Evolutionary conservation across 805 yeast genomes (phyloP).

Genomic region (Yamadazyma sp.): DNA sequence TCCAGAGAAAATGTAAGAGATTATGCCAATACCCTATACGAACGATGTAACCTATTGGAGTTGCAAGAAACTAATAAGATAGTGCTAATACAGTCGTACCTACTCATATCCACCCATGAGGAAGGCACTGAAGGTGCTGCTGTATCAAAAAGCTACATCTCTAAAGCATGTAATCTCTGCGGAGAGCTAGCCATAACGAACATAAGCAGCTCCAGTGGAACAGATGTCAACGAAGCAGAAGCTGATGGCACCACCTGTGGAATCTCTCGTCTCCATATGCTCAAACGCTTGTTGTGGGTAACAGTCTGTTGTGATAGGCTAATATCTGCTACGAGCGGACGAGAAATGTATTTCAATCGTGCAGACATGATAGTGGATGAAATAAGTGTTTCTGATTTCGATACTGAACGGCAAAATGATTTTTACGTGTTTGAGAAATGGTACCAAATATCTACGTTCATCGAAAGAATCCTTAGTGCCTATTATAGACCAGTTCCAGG

Average conservation of each 20-base stretch:
- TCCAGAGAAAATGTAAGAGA: conserved; percentile 16
- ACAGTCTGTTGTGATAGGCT: conserved; percentile 29
- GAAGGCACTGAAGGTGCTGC: conserved; percentile 29
- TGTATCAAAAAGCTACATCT: conserved; percentile 21
- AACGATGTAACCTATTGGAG: conserved; percentile 24
- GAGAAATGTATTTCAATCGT: conserved; percentile 24
- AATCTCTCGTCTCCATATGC: background rate
- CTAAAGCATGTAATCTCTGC: conserved; percentile 24
- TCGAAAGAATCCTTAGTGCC: conserved; percentile 23
- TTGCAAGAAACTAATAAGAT: conserved; percentile 25
- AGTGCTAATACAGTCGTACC: conserved; percentile 25
- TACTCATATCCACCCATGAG: conserved; percentile 27
- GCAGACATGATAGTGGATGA: conserved; percentile 25
- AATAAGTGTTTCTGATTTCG: conserved; percentile 21
- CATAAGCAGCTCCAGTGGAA: conserved; percentile 20
- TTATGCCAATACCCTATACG: conserved; percentile 21
- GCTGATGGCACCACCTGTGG: background rate
- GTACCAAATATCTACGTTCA: conserved; percentile 20
- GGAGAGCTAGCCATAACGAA: conserved; percentile 28
- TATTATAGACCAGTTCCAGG: conserved; percentile 29
- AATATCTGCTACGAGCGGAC: conserved; percentile 24
- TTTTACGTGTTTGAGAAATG: conserved; percentile 23
- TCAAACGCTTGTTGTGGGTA: conserved; percentile 25
- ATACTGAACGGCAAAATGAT: conserved; percentile 20
- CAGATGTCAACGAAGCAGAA: background rate